Evolutionary conservation across 108 stramenopile genomes (phyloP), one percentile per base, ranked within the genome.

Genomic region (Skeletonema marinoi): DNA sequence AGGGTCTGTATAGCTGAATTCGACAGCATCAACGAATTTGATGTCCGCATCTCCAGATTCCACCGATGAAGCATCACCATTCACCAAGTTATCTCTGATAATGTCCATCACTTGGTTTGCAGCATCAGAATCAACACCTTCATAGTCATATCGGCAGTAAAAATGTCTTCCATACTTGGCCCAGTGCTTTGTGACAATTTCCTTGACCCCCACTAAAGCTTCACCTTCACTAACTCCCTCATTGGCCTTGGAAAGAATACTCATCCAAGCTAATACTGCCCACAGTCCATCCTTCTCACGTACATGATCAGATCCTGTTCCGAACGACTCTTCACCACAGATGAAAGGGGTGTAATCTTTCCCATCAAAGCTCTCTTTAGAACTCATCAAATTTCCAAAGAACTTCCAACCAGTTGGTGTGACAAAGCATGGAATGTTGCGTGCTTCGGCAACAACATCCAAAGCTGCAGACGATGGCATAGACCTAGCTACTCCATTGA

Each of bases 391-490:
- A 79, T 99, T 99, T 13, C 98, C 98, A 83, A 99, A 99, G 86
- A 96, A 99, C 84, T 99, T 99, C 99, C 99, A 99, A 32, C 99
- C 99, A 46, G 99, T 99, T 10, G 99, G 99, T 6, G 97, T 97
- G 25, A 94, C 96, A 84, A 99, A 99, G 64, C 77, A 88, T 9
- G 92, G 92, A 73, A 99, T 93, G 66, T 74, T 86, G 42, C 86
- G 84, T 12, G 92, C 87, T 54, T 90, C 71, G 0, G 95, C 95
- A 31, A 99, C 99, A 33, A 95, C 95, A 80, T 99, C 99, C 64
- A 98, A 87, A 6, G 99, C 99, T 12, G 96, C 97, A 17, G 96
- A 97, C 8, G 91, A 92, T 10, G 98, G 98, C 99, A 99, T 99
- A 8, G 97, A 98, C 70, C 99, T 81, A 19, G 99, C 98, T 35